Evolutionary conservation across 2,329 filamentous ascomycete genomes (phyloP).

Genomic region (Aschersonia sp.): DNA sequence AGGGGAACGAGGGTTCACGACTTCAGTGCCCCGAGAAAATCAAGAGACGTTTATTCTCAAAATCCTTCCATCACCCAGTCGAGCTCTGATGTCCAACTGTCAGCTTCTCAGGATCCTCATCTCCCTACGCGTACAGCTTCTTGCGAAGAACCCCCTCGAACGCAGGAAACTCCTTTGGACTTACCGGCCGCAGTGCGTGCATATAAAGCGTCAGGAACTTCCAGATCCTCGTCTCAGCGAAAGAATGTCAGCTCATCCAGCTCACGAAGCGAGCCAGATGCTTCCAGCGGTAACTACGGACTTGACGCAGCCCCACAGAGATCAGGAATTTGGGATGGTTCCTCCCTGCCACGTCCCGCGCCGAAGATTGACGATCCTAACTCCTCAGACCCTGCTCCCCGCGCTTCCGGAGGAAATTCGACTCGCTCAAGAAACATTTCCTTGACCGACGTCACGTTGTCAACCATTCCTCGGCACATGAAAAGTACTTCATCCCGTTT

Average conservation of each 20-base stretch:
- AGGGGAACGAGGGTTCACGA: conserved; percentile 49
- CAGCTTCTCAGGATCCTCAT: background rate
- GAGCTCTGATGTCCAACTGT: background rate
- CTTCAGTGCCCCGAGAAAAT: conserved; percentile 43
- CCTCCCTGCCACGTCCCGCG: background rate
- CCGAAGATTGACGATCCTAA: background rate
- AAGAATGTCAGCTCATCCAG: background rate
- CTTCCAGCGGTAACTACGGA: background rate
- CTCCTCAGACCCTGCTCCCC: background rate
- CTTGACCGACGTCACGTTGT: conserved; percentile 31
- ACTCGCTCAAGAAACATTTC: conserved; percentile 37
- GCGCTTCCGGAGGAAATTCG: conserved; percentile 10
- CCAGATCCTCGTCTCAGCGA: too few species aligned
- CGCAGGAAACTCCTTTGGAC: too few species aligned
- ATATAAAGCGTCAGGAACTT: too few species aligned
- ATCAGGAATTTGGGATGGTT: background rate
- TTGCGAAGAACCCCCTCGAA: background rate
- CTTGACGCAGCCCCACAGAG: background rate
- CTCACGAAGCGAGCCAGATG: background rate
- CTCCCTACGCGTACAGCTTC: background rate
- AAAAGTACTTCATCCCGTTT: conserved; percentile 68
- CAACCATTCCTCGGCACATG: conserved; percentile 46
- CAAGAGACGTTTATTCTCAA: background rate
- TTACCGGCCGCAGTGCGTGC: too few species aligned
- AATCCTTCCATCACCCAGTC: background rate